phyloP scores from a whole-genome alignment of 148 eudicot genomes.

The Vaccinium darrowii region DNA sequence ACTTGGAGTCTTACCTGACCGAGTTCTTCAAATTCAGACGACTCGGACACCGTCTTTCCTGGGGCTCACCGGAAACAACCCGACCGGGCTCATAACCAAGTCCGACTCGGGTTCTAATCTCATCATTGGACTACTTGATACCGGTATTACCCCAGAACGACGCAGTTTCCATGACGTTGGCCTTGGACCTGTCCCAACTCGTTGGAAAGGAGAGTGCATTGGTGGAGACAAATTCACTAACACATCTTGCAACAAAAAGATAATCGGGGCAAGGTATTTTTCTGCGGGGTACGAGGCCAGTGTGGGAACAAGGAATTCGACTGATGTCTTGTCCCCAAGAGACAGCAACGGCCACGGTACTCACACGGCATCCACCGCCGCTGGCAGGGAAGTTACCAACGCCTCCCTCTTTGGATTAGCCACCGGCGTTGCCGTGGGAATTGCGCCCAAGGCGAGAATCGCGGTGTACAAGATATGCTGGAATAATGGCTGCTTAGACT shows the following conservation, averaged over 20 bases:
- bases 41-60: constrained; percentile 43
- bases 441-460: constrained; percentile 69
- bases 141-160: constrained; percentile 67
- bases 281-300: constrained; percentile 29
- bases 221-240: constrained; percentile 43
- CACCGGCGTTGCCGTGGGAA: constrained; percentile 46
- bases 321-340: constrained; percentile 33
- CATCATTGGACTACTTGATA: constrained; percentile 65
- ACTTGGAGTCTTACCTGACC: constrained; percentile 36
- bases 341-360: constrained; percentile 70
- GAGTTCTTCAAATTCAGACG: constrained; percentile 35
- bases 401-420: constrained; percentile 60
- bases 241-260: constrained; percentile 52
- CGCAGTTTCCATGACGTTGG: constrained; percentile 58
- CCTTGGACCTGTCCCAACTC: constrained; percentile 47
- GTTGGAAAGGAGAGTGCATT: constrained; percentile 59
- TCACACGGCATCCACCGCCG: constrained; percentile 74
- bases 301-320: constrained; percentile 9
- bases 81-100: constrained; percentile 24
- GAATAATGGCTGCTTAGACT: constrained; percentile 31
- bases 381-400: constrained; percentile 44
- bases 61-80: constrained; percentile 19
- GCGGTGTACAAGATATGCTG: constrained; percentile 66
- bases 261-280: constrained; percentile 62
- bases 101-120: constrained; percentile 42